A percentile compares a stretch with the other conserved stretches of the same genome.
These are phyloP conservation scores for Coelastrella sp. DNA, from an alignment of 139 green algal genomes.

Conservation along the genomic window DNA sequence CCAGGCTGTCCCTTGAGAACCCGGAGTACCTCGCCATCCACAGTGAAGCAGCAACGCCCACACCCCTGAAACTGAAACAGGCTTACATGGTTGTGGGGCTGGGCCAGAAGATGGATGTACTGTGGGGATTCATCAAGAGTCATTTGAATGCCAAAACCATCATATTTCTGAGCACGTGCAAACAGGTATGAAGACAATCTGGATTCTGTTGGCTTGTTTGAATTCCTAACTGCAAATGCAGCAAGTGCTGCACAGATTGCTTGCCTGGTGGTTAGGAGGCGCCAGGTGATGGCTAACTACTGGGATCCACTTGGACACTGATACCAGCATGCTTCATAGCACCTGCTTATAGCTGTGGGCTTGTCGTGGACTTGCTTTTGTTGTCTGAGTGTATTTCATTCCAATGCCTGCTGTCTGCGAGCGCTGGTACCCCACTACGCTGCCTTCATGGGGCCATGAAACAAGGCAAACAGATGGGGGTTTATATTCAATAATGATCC, in stretches of 20 bases:
- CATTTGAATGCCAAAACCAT: conserved; percentile 91
- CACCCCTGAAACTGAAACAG: conserved; percentile 93
- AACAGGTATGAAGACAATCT: conserved; percentile 77
- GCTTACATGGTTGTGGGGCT: conserved; percentile 59
- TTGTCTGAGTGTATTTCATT: no score
- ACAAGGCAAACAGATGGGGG: no score
- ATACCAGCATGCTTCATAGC: no score
- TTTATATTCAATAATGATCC: no score
- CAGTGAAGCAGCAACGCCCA: conserved; percentile 85
- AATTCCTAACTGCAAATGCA: background rate
- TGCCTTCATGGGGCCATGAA: no score
- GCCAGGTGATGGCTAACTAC: no score
- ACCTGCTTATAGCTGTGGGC: no score
- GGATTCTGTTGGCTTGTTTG: background rate
- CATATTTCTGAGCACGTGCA: conserved; percentile 98
- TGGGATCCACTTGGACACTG: no score
- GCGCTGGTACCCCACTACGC: no score
- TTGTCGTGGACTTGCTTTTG: no score
- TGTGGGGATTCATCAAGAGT: conserved; percentile 97
- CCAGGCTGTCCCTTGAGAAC: conserved; percentile 77
- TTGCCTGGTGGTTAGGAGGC: background rate
- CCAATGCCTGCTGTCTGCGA: no score
- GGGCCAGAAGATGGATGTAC: conserved; percentile 91
- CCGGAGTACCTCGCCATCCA: conserved; percentile 95
- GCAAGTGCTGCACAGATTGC: background rate